Conservation (phyloP, 192 early-diverging fungal genomes). For the Dispira parvispora region DNA sequence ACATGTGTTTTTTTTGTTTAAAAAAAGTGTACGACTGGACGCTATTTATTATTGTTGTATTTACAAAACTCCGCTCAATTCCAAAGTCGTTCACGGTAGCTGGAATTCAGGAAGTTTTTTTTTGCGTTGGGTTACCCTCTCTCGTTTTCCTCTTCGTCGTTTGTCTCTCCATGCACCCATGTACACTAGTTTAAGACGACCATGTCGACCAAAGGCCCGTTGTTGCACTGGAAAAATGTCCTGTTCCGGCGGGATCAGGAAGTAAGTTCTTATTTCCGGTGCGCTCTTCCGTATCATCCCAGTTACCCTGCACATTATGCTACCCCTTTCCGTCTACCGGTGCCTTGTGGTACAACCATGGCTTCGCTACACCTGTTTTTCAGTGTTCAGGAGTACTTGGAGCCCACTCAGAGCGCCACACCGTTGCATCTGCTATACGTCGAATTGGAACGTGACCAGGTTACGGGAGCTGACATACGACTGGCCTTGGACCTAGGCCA, state of each 20-base stretch:
- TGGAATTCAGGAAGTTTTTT: too few species aligned
- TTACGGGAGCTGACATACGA: constrained; percentile 2
- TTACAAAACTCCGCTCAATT: too few species aligned
- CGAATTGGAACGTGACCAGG: constrained; percentile 3
- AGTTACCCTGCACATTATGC: neutral
- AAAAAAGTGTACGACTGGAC: too few species aligned
- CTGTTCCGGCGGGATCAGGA: constrained; percentile 9
- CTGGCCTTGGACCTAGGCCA: constrained; percentile 4
- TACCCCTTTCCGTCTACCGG: neutral
- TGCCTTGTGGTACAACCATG: constrained; percentile 3
- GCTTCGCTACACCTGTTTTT: constrained; percentile 1
- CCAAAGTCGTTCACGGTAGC: too few species aligned
- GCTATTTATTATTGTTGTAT: too few species aligned
- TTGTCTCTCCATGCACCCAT: too few species aligned
- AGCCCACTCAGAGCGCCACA: neutral
- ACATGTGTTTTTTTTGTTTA: too few species aligned
- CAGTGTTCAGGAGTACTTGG: neutral
- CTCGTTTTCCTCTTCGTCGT: too few species aligned
- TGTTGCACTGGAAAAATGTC: constrained; percentile 2
- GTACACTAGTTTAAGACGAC: too few species aligned
- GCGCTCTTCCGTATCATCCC: neutral
- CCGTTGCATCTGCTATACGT: constrained; percentile 4
- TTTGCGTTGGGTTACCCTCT: too few species aligned
- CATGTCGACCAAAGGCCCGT: neutral
- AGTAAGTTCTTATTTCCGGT: neutral